Conservation (phyloP, 441 rosid species). For the Populus hybrid region DNA sequence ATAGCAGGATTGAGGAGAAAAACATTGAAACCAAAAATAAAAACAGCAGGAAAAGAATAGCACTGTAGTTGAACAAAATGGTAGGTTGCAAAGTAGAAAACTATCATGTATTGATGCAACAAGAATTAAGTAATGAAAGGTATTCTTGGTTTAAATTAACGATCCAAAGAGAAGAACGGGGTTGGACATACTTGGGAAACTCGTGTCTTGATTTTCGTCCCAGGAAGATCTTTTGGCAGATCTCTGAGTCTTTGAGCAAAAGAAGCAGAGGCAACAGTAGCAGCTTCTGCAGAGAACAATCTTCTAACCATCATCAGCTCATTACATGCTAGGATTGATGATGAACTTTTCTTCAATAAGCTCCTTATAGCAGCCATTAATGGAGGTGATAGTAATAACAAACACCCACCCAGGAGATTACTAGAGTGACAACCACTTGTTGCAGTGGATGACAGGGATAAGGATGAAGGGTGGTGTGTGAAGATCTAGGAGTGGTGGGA, state of each 20-base stretch:
- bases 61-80: background rate
- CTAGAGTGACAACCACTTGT: background rate
- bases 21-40: background rate
- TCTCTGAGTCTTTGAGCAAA: constrained; percentile 62
- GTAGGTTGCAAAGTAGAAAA: background rate
- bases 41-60: background rate
- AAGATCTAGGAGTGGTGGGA: background rate
- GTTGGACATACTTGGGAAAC: constrained; percentile 46
- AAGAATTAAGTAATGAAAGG: background rate
- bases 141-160: background rate
- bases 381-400: background rate
- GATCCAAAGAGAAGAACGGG: background rate
- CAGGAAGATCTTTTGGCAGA: constrained; percentile 63
- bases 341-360: constrained; percentile 30
- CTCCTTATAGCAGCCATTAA: constrained; percentile 49
- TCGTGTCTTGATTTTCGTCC: constrained; percentile 53
- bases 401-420: background rate
- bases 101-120: background rate
- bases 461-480: background rate
- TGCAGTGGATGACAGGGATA: background rate
- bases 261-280: constrained; percentile 34
- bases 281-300: constrained; percentile 45
- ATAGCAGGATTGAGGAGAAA: background rate
- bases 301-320: constrained; percentile 24
- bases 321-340: constrained; percentile 13